Conservation (phyloP, 192 early-diverging fungal species). For the Radiomyces spectabilis region DNA sequence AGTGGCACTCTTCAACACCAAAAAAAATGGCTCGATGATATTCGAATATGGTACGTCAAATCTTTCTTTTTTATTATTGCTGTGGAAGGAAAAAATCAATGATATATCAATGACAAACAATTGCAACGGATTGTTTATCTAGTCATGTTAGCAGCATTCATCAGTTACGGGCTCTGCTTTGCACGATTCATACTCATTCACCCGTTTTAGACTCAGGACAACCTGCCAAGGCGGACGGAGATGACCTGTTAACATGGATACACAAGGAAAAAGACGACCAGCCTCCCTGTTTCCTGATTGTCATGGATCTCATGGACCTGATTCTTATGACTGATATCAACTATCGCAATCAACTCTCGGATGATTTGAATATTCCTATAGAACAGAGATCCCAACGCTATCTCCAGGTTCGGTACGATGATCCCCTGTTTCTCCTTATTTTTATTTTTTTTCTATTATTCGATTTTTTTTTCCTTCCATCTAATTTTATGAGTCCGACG, state of each 20-base stretch:
- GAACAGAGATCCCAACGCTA: not conserved
- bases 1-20: not conserved
- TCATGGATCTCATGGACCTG: constrained; percentile 5
- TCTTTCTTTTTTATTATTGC: not conserved
- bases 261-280: constrained; percentile 3
- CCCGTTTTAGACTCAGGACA: not conserved
- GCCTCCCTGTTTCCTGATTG: constrained; percentile 1
- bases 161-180: not conserved
- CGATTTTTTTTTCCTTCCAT: too few relatives aligned
- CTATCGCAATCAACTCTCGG: not conserved
- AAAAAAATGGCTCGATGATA: not conserved
- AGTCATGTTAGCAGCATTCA: not conserved
- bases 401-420: too few relatives aligned
- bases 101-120: too few relatives aligned
- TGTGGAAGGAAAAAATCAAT: too few relatives aligned
- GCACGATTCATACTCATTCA: not conserved
- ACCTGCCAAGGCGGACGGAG: too few relatives aligned
- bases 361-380: not conserved
- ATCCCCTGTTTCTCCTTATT: too few relatives aligned
- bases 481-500: too few relatives aligned
- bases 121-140: too few relatives aligned
- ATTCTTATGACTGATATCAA: too few relatives aligned
- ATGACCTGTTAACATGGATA: constrained; percentile 2
- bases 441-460: too few relatives aligned
- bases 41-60: constrained; percentile 8